phyloP scores from a whole-genome alignment of 73 alveolate species.

The Paramecium sonneborni region DNA sequence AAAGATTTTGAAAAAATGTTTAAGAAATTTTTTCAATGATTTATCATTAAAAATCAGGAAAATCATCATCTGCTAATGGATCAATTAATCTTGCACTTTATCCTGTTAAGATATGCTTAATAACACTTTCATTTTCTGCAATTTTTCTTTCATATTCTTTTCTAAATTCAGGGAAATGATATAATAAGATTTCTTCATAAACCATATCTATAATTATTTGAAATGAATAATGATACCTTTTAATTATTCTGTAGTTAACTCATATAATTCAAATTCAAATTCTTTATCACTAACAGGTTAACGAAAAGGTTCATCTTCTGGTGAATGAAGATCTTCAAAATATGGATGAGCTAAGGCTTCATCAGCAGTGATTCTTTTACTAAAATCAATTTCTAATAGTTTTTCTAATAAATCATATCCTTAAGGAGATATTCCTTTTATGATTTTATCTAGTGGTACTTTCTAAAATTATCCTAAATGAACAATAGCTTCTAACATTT shows the following conservation, averaged over 20 bases:
- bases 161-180: conserved; percentile 65
- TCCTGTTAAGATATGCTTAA: conserved; percentile 60
- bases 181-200: conserved; percentile 76
- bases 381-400: conserved; percentile 73
- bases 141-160: conserved; percentile 72
- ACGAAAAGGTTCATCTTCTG: conserved; percentile 80
- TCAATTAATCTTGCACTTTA: conserved; percentile 57
- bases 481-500: conserved; percentile 46
- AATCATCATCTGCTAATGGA: conserved; percentile 59
- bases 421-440: conserved; percentile 73
- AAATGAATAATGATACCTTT: conserved; percentile 33
- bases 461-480: conserved; percentile 39
- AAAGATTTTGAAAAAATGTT: not conserved
- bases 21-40: not conserved
- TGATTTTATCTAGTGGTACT: conserved; percentile 68
- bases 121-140: conserved; percentile 61
- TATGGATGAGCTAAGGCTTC: conserved; percentile 82
- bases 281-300: conserved; percentile 67
- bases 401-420: conserved; percentile 79
- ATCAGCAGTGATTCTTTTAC: conserved; percentile 72
- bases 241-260: conserved; percentile 56
- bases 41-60: conserved; percentile 58
- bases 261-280: conserved; percentile 70
- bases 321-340: conserved; percentile 81
- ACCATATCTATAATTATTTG: conserved; percentile 48